A percentile compares a stretch with the other conserved stretches of the same genome.
phyloP scores from a whole-genome alignment of 2,329 filamentous ascomycete species.

The Calonectria pseudoreteaudii region DNA sequence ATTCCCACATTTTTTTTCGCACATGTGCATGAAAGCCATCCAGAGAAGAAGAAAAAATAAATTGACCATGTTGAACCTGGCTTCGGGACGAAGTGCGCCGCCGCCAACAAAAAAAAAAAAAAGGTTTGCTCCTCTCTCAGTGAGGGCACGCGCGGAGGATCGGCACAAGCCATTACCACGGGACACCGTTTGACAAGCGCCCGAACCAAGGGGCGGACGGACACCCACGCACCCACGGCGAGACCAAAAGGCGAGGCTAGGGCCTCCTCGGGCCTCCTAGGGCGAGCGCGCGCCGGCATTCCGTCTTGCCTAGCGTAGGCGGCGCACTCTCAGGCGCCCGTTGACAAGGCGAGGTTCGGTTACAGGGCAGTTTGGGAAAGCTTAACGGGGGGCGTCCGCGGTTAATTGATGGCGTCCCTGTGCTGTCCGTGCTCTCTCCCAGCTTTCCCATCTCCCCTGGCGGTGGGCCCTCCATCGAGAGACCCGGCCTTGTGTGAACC shows the following conservation, averaged over 20 bases:
- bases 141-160: constrained; percentile 13
- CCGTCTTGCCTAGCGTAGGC: background rate
- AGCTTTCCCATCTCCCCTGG: background rate
- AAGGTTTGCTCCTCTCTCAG: background rate
- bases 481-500: background rate
- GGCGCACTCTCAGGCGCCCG: background rate
- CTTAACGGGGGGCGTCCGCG: constrained; percentile 5
- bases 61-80: background rate
- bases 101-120: background rate
- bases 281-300: constrained; percentile 1
- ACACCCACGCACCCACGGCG: background rate
- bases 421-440: background rate
- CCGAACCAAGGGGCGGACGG: background rate
- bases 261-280: background rate
- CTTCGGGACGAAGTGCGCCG: background rate
- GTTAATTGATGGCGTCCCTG: constrained; percentile 4
- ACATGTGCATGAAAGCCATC: background rate
- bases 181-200: constrained; percentile 23
- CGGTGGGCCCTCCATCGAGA: background rate
- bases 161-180: constrained; percentile 5
- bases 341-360: background rate
- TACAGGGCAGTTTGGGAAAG: background rate
- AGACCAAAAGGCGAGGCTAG: background rate
- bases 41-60: background rate
- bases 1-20: background rate